Evolutionary conservation across 2,329 filamentous ascomycete species (phyloP).

Genomic region (Xylaria sp.): DNA sequence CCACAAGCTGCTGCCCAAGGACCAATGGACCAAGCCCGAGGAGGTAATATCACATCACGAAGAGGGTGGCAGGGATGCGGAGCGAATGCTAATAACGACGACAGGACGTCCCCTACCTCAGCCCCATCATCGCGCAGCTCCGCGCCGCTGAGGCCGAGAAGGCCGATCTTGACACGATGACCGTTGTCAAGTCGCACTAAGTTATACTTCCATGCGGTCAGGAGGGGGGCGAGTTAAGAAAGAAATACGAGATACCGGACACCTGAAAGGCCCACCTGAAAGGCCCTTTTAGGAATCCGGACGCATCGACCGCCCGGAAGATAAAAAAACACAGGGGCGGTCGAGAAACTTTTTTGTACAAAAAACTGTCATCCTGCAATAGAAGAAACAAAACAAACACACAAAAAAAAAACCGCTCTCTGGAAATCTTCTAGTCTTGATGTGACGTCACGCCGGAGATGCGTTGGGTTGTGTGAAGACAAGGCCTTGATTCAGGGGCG

Average conservation of each 20-base stretch:
- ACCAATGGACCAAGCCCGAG: slow-evolving; percentile 55
- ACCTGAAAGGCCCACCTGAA: neutral
- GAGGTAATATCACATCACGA: slow-evolving; percentile 34
- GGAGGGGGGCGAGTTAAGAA: neutral
- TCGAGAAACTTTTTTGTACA: neutral
- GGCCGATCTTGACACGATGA: slow-evolving; percentile 39
- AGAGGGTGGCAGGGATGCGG: too few relatives aligned
- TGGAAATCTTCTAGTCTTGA: too few relatives aligned
- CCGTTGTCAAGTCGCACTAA: slow-evolving; percentile 30
- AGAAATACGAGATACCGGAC: neutral
- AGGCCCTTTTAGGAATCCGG: neutral
- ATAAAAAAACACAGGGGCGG: neutral
- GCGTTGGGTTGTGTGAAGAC: too few relatives aligned
- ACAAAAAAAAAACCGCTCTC: too few relatives aligned
- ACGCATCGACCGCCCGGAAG: neutral
- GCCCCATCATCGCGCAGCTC: slow-evolving; percentile 48
- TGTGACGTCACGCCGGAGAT: too few relatives aligned
- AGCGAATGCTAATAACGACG: neutral
- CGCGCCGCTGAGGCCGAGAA: slow-evolving; percentile 45
- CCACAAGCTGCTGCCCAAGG: slow-evolving; percentile 60
- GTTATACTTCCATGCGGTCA: neutral
- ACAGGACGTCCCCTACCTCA: slow-evolving; percentile 51
- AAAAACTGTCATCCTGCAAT: neutral
- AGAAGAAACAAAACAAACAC: neutral
- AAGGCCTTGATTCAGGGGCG: too few relatives aligned